Evolutionary conservation across 352 stramenopile genomes (phyloP).

Genomic region (Globisporangium mamillatum): DNA sequence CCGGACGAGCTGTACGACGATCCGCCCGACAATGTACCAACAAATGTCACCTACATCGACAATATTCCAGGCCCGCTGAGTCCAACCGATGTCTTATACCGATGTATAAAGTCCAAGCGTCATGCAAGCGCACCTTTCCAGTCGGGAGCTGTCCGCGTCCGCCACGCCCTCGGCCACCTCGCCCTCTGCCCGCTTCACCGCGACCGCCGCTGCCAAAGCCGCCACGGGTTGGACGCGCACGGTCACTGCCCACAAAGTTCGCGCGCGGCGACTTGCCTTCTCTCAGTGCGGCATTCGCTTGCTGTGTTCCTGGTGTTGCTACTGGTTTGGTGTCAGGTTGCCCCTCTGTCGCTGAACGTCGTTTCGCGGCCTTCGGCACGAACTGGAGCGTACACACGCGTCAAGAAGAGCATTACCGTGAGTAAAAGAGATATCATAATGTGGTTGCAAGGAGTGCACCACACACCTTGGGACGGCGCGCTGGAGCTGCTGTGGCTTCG

Average conservation of each 20-base stretch:
- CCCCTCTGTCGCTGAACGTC: constrained; percentile 36
- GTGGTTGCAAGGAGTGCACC: neutral
- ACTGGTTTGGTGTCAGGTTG: constrained; percentile 12
- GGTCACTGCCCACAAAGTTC: constrained; percentile 41
- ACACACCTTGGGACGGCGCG: constrained; percentile 52
- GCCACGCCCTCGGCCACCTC: constrained; percentile 45
- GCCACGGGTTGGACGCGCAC: constrained; percentile 18
- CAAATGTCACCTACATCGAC: constrained; percentile 51
- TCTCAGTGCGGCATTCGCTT: constrained; percentile 19
- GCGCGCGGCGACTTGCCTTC: constrained; percentile 36
- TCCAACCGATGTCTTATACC: neutral
- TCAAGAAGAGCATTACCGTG: neutral
- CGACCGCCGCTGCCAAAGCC: constrained; percentile 20
- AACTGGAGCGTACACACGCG: constrained; percentile 35
- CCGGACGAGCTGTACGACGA: constrained; percentile 67
- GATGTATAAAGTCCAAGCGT: neutral
- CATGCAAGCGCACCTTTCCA: constrained; percentile 34
- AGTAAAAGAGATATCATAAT: neutral
- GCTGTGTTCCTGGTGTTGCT: constrained; percentile 20
- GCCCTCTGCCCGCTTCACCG: constrained; percentile 25
- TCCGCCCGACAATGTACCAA: constrained; percentile 74
- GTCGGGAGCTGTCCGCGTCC: constrained; percentile 53
- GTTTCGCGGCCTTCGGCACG: constrained; percentile 68
- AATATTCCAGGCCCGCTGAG: neutral
- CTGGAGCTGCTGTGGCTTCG: constrained; percentile 27